These are phyloP conservation scores for Suhomyces anneliseae DNA, from an alignment of 1,139 yeast genomes.

Conservation along the genomic window DNA sequence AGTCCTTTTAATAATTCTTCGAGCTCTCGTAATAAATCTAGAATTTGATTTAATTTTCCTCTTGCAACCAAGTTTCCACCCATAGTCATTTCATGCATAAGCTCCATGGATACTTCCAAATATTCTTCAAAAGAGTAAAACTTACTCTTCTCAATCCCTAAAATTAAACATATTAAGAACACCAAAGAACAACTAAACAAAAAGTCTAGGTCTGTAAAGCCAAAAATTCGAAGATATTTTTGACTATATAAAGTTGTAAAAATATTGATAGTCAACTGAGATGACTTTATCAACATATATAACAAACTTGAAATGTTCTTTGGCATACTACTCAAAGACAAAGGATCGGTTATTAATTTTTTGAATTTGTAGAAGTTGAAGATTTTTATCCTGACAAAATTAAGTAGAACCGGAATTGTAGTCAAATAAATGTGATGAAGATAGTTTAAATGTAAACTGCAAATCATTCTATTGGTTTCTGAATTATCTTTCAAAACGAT, in stretches of 20 bases:
- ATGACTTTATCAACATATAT: constrained; percentile 21
- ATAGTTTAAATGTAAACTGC: constrained; percentile 30
- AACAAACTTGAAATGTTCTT: constrained; percentile 23
- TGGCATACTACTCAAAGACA: constrained; percentile 17
- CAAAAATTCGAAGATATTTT: constrained; percentile 22
- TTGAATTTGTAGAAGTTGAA: constrained; percentile 9
- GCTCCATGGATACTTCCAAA: constrained; percentile 19
- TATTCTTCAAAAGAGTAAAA: constrained; percentile 21
- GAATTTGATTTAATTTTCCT: constrained; percentile 24
- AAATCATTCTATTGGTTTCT: constrained; percentile 21
- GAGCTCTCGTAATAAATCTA: constrained; percentile 17
- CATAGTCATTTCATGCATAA: constrained; percentile 24
- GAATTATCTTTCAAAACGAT: constrained; percentile 6
- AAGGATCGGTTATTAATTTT: constrained; percentile 6
- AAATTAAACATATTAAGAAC: constrained; percentile 24
- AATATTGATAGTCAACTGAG: constrained; percentile 27
- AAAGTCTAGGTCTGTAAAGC: constrained; percentile 30
- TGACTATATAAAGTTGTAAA: constrained; percentile 24
- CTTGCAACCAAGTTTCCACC: constrained; percentile 28
- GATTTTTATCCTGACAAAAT: constrained; percentile 23
- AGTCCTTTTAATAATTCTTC: constrained; percentile 7
- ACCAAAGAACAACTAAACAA: constrained; percentile 24
- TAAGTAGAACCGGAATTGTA: constrained; percentile 28
- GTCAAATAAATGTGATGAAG: constrained; percentile 31
- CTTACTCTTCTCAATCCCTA: constrained; percentile 15